Percentiles rank a stretch among this genome's conserved stretches.
Conservation (phyloP, 1,139 yeast species). For the Scheffersomyces stambukii region DNA sequence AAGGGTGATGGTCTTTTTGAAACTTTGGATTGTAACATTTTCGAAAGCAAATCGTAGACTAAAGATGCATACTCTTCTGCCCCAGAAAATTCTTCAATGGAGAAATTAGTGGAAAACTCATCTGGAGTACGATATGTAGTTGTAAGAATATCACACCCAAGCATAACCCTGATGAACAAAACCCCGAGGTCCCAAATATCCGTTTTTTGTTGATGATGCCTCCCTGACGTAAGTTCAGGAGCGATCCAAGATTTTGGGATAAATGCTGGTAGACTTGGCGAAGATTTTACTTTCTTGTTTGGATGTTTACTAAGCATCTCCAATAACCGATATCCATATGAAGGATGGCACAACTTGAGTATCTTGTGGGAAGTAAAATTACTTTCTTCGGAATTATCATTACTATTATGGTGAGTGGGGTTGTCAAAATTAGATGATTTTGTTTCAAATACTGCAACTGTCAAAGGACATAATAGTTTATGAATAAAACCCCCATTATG, state of each 20-base stretch:
- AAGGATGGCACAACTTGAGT: conserved; percentile 63
- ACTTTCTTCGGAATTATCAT: neutral
- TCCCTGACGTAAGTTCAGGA: conserved; percentile 58
- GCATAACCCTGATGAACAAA: conserved; percentile 64
- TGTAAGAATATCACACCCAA: conserved; percentile 47
- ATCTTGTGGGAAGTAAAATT: conserved; percentile 15
- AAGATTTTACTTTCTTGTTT: conserved; percentile 5
- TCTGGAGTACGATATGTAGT: conserved; percentile 56
- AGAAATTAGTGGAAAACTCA: conserved; percentile 51
- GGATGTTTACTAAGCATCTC: conserved; percentile 55
- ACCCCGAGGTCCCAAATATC: conserved; percentile 95
- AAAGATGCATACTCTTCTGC: conserved; percentile 31
- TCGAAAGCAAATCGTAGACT: conserved; percentile 61
- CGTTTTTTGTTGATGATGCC: conserved; percentile 63
- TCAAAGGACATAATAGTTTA: conserved; percentile 58
- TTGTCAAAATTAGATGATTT: conserved; percentile 12
- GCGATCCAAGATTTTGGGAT: conserved; percentile 59
- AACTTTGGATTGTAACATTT: conserved; percentile 62
- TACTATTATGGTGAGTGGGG: conserved; percentile 6
- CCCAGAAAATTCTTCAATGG: conserved; percentile 23
- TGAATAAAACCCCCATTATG: conserved; percentile 82
- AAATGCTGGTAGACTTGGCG: conserved; percentile 12
- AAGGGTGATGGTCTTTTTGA: conserved; percentile 77
- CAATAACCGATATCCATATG: conserved; percentile 66
- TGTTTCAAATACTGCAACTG: conserved; percentile 41